Percentiles rank a stretch among this genome's conserved stretches.
Conservation (phyloP, 768 basidiomycete species). For the Fistulinella prunicolor region DNA sequence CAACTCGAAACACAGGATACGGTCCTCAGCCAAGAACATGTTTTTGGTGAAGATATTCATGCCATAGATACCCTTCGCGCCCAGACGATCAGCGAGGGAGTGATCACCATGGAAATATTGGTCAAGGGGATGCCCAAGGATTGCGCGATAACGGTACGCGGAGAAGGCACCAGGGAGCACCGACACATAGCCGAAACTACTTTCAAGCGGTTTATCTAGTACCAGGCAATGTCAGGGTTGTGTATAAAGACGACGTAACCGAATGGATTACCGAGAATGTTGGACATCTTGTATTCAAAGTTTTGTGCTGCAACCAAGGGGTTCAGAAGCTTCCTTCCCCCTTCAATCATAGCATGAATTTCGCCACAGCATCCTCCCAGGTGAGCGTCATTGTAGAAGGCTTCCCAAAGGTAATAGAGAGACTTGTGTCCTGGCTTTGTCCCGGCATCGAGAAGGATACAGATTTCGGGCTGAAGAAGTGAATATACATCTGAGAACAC, state of each 20-base stretch:
- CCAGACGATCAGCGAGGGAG: conserved; percentile 87
- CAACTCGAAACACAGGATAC: conserved; percentile 96
- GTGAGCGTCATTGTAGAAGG: conserved; percentile 76
- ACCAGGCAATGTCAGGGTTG: conserved; percentile 8
- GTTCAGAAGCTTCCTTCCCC: conserved; percentile 87
- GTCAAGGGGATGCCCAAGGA: conserved; percentile 81
- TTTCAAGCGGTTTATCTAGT: conserved; percentile 93
- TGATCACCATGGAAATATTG: conserved; percentile 89
- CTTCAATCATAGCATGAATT: conserved; percentile 96
- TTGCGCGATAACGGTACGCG: conserved; percentile 91
- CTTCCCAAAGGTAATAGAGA: conserved; percentile 94
- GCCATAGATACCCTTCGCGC: conserved; percentile 89
- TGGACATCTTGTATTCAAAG: conserved; percentile 98
- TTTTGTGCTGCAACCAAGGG: conserved; percentile 94
- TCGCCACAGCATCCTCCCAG: conserved; percentile 91
- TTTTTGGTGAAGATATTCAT: conserved; percentile 99
- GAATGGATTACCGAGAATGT: conserved; percentile 70
- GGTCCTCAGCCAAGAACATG: conserved; percentile 89
- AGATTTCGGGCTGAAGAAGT: conserved; percentile 76
- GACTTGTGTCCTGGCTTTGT: conserved; percentile 97
- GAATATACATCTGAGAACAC: conserved; percentile 13
- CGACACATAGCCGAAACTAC: conserved; percentile 93
- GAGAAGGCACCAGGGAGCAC: conserved; percentile 97
- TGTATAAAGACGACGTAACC: not conserved
- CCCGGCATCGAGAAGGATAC: conserved; percentile 91